These are phyloP conservation scores for Hypoxylon perforatum DNA, from an alignment of 495 filamentous ascomycete genomes.

Conservation along the genomic window DNA sequence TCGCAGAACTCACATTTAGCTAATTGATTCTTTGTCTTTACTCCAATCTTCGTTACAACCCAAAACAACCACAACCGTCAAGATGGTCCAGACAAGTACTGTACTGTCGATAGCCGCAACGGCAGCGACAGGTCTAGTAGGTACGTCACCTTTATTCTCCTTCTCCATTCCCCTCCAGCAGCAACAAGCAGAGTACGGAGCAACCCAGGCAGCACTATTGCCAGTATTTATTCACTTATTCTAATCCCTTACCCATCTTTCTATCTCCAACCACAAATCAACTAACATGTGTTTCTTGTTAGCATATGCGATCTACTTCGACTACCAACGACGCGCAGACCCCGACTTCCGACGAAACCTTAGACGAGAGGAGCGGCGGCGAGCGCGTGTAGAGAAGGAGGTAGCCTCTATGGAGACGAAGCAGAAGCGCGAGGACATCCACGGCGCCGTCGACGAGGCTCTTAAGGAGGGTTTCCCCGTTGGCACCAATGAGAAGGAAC, in stretches of 20 bases:
- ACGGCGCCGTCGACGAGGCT: slow-evolving; percentile 75
- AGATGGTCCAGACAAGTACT: slow-evolving; percentile 73
- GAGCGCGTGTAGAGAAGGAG: slow-evolving; percentile 80
- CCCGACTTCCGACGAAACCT: slow-evolving; percentile 86
- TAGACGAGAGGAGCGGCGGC: slow-evolving; percentile 81
- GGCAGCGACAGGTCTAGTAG: slow-evolving; percentile 77
- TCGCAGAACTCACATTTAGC: neutral
- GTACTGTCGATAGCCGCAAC: slow-evolving; percentile 80
- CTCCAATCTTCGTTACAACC: slow-evolving; percentile 9
- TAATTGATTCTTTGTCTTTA: slow-evolving; percentile 34
- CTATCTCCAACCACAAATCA: slow-evolving; percentile 67
- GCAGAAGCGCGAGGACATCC: slow-evolving; percentile 77
- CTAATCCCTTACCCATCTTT: slow-evolving; percentile 69
- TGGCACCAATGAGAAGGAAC: slow-evolving; percentile 85
- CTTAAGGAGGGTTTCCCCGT: slow-evolving; percentile 91
- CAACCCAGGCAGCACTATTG: neutral
- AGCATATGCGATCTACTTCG: slow-evolving; percentile 90
- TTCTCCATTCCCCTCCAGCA: slow-evolving; percentile 24
- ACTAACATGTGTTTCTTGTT: slow-evolving; percentile 36
- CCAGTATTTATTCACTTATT: neutral
- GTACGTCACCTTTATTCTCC: slow-evolving; percentile 57
- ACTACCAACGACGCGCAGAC: slow-evolving; percentile 88
- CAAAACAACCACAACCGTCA: slow-evolving; percentile 46
- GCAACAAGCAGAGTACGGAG: neutral
- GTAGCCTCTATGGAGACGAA: slow-evolving; percentile 74